phyloP scores from a whole-genome alignment of 1,284 basidiomycete species.

The Tetrapyrgos nigripes region DNA sequence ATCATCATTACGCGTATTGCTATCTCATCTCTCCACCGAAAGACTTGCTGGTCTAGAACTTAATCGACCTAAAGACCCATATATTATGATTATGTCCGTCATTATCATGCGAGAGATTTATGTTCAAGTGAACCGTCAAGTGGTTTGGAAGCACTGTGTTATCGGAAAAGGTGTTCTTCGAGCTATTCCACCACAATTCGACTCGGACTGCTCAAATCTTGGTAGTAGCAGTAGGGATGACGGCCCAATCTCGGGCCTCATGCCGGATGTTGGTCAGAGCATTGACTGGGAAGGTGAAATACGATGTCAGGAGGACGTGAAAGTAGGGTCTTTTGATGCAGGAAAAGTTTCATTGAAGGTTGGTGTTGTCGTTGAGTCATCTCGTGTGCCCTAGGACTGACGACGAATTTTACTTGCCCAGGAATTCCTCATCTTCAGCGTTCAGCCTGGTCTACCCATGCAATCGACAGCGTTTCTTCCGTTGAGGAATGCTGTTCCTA shows the following conservation, averaged over 20 bases:
- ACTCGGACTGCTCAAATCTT: too few species aligned
- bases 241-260: neutral
- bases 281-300: slow-evolving; percentile 16
- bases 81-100: slow-evolving; percentile 13
- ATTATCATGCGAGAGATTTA: slow-evolving; percentile 22
- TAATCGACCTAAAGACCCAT: too few species aligned
- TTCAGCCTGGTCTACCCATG: too few species aligned
- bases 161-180: slow-evolving; percentile 19
- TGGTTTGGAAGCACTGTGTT: slow-evolving; percentile 13
- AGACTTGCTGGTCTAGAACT: too few species aligned
- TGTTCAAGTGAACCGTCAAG: slow-evolving; percentile 16
- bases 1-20: slow-evolving; percentile 25
- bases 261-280: neutral
- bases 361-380: neutral
- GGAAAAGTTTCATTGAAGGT: slow-evolving; percentile 11
- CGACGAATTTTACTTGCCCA: too few species aligned
- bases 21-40: slow-evolving; percentile 10
- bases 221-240: too few species aligned
- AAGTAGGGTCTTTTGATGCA: slow-evolving; percentile 16
- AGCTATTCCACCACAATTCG: slow-evolving; percentile 18
- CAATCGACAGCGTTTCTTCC: neutral
- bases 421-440: too few species aligned
- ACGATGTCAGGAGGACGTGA: slow-evolving; percentile 7
- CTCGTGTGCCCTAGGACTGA: too few species aligned
- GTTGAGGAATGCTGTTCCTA: slow-evolving; percentile 5